phyloP scores from a whole-genome alignment of 2,329 filamentous ascomycete genomes.

The Taxawa tesnikishii region DNA sequence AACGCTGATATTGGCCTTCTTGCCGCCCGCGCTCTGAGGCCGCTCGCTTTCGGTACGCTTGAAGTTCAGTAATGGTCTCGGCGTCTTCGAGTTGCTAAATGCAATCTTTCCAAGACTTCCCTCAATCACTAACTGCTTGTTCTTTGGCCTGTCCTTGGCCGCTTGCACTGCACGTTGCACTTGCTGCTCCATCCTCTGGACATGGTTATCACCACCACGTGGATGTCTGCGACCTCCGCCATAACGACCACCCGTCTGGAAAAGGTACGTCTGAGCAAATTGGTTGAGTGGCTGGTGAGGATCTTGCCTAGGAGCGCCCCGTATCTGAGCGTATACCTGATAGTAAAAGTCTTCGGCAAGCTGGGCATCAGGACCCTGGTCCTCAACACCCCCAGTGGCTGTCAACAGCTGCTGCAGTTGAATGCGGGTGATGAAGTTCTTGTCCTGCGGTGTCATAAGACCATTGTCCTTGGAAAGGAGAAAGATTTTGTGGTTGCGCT shows the following conservation, averaged over 20 bases:
- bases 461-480: constrained; percentile 88
- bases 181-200: constrained; percentile 98
- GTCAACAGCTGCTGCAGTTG: constrained; percentile 93
- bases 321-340: constrained; percentile 90
- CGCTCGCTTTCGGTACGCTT: constrained; percentile 66
- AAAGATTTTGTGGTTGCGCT: constrained; percentile 97
- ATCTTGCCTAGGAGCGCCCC: constrained; percentile 77
- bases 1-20: constrained; percentile 39
- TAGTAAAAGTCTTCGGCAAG: constrained; percentile 96
- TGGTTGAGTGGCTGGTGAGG: constrained; percentile 88
- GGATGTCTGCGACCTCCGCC: constrained; percentile 58
- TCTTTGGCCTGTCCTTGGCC: constrained; percentile 94
- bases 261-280: constrained; percentile 95
- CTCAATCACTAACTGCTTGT: constrained; percentile 91
- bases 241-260: constrained; percentile 80
- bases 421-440: constrained; percentile 97
- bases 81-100: constrained; percentile 97
- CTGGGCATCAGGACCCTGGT: constrained; percentile 66
- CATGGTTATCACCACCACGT: constrained; percentile 84
- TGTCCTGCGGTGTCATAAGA: constrained; percentile 97
- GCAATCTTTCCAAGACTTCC: constrained; percentile 96
- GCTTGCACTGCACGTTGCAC: constrained; percentile 95
- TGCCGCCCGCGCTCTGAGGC: constrained; percentile 33
- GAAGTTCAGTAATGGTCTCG: constrained; percentile 88
- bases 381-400: constrained; percentile 76